phyloP scores from a whole-genome alignment of 768 basidiomycete genomes.

The Tricholoma sp. region DNA sequence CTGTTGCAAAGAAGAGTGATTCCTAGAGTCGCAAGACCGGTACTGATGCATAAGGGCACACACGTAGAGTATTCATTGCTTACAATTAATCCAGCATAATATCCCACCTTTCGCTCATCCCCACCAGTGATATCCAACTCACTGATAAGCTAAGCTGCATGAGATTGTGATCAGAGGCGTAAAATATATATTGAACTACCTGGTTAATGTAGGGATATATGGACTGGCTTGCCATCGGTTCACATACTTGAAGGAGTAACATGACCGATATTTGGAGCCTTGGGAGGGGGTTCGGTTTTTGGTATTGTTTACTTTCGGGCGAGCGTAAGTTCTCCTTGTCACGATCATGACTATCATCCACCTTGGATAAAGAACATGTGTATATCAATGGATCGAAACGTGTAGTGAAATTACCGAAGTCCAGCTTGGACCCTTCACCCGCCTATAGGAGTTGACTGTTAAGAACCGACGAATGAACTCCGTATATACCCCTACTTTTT shows the following conservation, averaged over 20 bases:
- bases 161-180: neutral
- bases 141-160: conserved; percentile 44
- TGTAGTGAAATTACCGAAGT: conserved; percentile 3
- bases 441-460: neutral
- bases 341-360: conserved; percentile 9
- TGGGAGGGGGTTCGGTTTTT: conserved; percentile 41
- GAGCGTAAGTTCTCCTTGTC: conserved; percentile 34
- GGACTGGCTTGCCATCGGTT: conserved; percentile 52
- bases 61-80: neutral
- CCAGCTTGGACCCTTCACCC: neutral
- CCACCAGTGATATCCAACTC: conserved; percentile 63
- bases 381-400: conserved; percentile 1
- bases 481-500: neutral
- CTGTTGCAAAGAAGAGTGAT: conserved; percentile 56
- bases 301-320: conserved; percentile 9
- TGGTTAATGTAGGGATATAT: conserved; percentile 64
- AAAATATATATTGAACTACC: conserved; percentile 22
- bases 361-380: conserved; percentile 1
- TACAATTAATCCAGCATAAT: conserved; percentile 62
- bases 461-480: neutral
- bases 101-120: conserved; percentile 59
- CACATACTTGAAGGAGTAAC: conserved; percentile 46
- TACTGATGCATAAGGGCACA: neutral
- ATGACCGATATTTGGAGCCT: conserved; percentile 44
- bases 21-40: conserved; percentile 35